Percentiles rank a stretch among this genome's conserved stretches.
Evolutionary conservation across 495 filamentous ascomycete genomes (phyloP).

Genomic region (Cudoniella acicularis): DNA sequence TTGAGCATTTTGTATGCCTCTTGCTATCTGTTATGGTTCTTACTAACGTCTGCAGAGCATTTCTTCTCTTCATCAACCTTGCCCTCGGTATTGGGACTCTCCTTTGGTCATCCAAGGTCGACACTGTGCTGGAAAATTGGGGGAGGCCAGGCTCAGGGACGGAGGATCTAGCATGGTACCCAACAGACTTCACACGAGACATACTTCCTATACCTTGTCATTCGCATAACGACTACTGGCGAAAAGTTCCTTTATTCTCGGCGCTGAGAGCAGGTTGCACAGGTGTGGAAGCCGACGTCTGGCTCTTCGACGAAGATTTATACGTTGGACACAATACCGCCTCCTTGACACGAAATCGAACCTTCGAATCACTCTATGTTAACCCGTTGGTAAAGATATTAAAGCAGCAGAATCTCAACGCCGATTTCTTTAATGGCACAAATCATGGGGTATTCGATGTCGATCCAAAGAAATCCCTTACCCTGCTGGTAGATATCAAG

Average conservation of each 20-base stretch:
- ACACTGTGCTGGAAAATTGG: conserved; percentile 50
- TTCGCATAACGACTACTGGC: conserved; percentile 93
- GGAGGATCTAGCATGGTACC: conserved; percentile 56
- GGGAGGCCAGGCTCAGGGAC: conserved; percentile 45
- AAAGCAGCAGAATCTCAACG: conserved; percentile 46
- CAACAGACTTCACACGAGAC: conserved; percentile 69
- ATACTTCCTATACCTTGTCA: conserved; percentile 66
- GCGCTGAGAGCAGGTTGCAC: conserved; percentile 62
- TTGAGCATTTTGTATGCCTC: conserved; percentile 32
- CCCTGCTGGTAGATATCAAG: conserved; percentile 74
- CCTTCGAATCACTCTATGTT: conserved; percentile 61
- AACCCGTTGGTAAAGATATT: conserved; percentile 58
- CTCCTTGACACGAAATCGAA: conserved; percentile 50
- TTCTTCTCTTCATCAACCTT: conserved; percentile 45
- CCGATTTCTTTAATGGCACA: conserved; percentile 38
- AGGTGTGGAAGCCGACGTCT: conserved; percentile 87
- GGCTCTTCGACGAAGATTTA: conserved; percentile 67
- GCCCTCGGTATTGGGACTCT: conserved; percentile 45
- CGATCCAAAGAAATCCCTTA: conserved; percentile 55
- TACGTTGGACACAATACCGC: conserved; percentile 56
- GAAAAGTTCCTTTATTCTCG: conserved; percentile 63
- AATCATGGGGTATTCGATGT: conserved; percentile 59
- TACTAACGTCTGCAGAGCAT: conserved; percentile 16
- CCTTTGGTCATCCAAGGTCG: conserved; percentile 56
- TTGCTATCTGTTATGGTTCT: not conserved